Percentiles rank a stretch among this genome's conserved stretches.
Conservation (phyloP, 345 rosid genomes). For the Gossypium anomalum region DNA sequence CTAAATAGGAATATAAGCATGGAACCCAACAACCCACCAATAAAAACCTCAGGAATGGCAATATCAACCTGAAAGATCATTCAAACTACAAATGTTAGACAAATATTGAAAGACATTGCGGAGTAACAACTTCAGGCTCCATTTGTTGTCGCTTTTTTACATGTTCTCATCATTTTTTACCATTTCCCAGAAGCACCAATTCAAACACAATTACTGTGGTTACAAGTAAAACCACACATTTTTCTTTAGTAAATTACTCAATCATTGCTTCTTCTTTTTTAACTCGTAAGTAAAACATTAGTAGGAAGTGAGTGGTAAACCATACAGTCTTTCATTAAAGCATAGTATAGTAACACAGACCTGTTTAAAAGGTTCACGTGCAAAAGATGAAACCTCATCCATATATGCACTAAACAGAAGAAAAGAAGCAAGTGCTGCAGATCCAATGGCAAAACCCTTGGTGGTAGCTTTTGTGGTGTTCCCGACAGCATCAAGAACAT, state of each 20-base stretch:
- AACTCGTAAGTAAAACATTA: not conserved
- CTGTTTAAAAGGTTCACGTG: constrained; percentile 74
- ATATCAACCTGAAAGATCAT: constrained; percentile 76
- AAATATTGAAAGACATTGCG: not conserved
- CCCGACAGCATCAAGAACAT: constrained; percentile 97
- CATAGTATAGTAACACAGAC: constrained; percentile 25
- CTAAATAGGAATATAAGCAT: constrained; percentile 95
- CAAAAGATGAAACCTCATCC: constrained; percentile 96
- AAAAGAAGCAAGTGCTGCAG: constrained; percentile 98
- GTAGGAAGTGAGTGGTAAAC: not conserved
- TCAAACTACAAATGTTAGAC: not conserved
- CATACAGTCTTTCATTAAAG: constrained; percentile 2
- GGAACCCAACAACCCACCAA: constrained; percentile 93
- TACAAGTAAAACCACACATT: not conserved
- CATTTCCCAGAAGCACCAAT: not conserved
- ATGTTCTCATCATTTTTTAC: not conserved
- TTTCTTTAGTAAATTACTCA: constrained; percentile 2
- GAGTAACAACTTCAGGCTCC: not conserved
- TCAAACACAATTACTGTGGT: not conserved
- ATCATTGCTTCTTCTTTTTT: not conserved
- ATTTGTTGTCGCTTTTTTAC: not conserved
- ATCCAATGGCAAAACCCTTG: constrained; percentile 98
- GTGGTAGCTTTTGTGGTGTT: constrained; percentile 99
- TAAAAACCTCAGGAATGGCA: constrained; percentile 89
- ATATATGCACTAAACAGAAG: constrained; percentile 99